Conservation (phyloP, 768 basidiomycete genomes). For the Amylocystis lapponica region DNA sequence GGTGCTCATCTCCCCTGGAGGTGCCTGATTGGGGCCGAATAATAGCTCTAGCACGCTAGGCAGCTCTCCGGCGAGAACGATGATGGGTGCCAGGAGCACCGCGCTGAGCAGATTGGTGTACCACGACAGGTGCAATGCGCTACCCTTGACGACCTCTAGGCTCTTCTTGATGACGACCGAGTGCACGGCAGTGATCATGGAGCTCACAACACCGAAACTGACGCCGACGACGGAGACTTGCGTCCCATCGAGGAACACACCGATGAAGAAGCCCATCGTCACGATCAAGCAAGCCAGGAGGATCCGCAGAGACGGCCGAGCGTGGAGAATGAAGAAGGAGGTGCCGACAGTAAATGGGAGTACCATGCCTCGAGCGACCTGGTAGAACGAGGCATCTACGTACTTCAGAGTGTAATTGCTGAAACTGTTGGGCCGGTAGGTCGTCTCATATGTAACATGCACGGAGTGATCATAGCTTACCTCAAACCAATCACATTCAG, state of each 20-base stretch:
- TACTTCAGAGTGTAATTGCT: slow-evolving; percentile 91
- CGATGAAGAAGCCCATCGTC: slow-evolving; percentile 88
- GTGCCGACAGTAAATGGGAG: slow-evolving; percentile 90
- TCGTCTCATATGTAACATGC: too few relatives aligned
- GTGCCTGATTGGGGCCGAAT: slow-evolving; percentile 36
- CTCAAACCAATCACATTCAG: slow-evolving; percentile 82
- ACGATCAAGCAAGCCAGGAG: slow-evolving; percentile 74
- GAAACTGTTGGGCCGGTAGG: slow-evolving; percentile 40
- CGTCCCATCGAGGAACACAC: slow-evolving; percentile 74
- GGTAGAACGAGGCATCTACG: slow-evolving; percentile 93
- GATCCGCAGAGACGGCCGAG: slow-evolving; percentile 72
- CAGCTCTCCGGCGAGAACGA: slow-evolving; percentile 73
- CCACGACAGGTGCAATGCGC: slow-evolving; percentile 83
- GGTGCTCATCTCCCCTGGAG: slow-evolving; percentile 35
- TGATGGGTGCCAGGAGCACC: slow-evolving; percentile 61
- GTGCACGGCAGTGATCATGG: slow-evolving; percentile 83
- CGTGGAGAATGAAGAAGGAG: slow-evolving; percentile 72
- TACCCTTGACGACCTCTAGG: slow-evolving; percentile 73
- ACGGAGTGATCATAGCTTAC: slow-evolving; percentile 32
- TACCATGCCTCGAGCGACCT: slow-evolving; percentile 90
- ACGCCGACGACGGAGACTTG: slow-evolving; percentile 59
- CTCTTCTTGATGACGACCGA: slow-evolving; percentile 93
- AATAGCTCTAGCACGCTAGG: slow-evolving; percentile 58
- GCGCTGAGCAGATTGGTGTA: slow-evolving; percentile 86
- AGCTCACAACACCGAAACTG: slow-evolving; percentile 76